Evolutionary conservation across 1,139 yeast species (phyloP).

Genomic region (Suhomyces maxii): DNA sequence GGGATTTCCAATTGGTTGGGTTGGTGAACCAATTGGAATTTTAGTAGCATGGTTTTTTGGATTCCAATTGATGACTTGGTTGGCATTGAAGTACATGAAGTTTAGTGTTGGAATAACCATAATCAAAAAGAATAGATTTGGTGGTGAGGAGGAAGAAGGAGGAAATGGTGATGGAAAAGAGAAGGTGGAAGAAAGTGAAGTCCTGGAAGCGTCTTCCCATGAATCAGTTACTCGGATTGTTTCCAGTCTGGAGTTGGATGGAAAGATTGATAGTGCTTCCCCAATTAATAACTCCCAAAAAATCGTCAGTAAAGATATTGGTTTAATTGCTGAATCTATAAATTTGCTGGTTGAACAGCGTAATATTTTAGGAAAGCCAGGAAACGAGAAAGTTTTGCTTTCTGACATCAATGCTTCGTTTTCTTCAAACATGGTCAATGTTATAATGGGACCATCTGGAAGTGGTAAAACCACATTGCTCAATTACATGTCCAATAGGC

Average conservation of each 20-base stretch:
- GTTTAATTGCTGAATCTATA: constrained; percentile 21
- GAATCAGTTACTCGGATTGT: background rate
- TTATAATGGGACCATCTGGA: constrained; percentile 31
- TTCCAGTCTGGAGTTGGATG: background rate
- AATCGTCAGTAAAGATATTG: constrained; percentile 5
- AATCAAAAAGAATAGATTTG: constrained; percentile 35
- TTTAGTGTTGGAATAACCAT: constrained; percentile 57
- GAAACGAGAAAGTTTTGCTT: constrained; percentile 13
- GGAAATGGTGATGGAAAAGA: constrained; percentile 11
- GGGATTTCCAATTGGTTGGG: constrained; percentile 68
- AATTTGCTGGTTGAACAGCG: constrained; percentile 19
- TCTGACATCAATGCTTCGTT: constrained; percentile 20
- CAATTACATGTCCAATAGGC: constrained; percentile 20
- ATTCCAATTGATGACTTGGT: constrained; percentile 49
- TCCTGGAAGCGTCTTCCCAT: background rate
- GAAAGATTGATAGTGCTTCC: background rate
- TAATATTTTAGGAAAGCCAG: constrained; percentile 3
- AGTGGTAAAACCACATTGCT: constrained; percentile 28
- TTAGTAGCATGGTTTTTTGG: constrained; percentile 61
- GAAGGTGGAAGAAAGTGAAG: background rate
- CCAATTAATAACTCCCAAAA: too few species aligned
- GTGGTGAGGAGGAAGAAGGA: constrained; percentile 29
- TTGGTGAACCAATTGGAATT: constrained; percentile 63
- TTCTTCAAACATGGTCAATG: constrained; percentile 21
- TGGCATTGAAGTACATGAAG: constrained; percentile 46